A percentile compares a stretch with the other conserved stretches of the same genome.
Evolutionary conservation across 2,329 filamentous ascomycete genomes (phyloP).

Genomic region (Camillea tinctor): DNA sequence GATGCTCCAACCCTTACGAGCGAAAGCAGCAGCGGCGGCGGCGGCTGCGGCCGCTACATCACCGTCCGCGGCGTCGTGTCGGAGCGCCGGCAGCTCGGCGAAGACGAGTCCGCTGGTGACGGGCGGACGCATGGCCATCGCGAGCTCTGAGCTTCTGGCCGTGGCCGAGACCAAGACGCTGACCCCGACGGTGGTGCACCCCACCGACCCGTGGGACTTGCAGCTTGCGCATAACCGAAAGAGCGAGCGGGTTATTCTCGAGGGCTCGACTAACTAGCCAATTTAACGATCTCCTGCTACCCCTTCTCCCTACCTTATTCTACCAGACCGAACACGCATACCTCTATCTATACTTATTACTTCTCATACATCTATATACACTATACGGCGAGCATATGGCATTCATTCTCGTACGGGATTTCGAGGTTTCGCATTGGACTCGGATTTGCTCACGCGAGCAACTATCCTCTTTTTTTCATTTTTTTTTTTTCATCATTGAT

Average conservation of each 20-base stretch:
- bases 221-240: conserved; percentile 43
- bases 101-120: conserved; percentile 14
- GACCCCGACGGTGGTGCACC: conserved; percentile 47
- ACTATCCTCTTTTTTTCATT: too few species aligned
- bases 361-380: too few species aligned
- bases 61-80: conserved; percentile 26
- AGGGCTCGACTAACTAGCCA: conserved; percentile 33
- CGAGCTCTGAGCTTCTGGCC: conserved; percentile 35
- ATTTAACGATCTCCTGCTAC: neutral
- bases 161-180: conserved; percentile 41
- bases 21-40: conserved; percentile 17
- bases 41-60: conserved; percentile 9
- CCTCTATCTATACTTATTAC: too few species aligned
- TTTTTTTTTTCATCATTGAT: too few species aligned
- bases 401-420: too few species aligned
- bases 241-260: conserved; percentile 54
- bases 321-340: neutral
- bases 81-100: conserved; percentile 15
- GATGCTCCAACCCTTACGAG: conserved; percentile 54
- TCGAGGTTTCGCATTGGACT: too few species aligned
- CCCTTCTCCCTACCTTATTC: neutral
- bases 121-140: conserved; percentile 20
- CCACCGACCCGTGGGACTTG: conserved; percentile 32
- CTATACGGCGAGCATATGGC: too few species aligned
- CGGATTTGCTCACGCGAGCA: too few species aligned